Conservation (phyloP, 371 early-diverging fungal species). For the Umbelopsis sp. region DNA sequence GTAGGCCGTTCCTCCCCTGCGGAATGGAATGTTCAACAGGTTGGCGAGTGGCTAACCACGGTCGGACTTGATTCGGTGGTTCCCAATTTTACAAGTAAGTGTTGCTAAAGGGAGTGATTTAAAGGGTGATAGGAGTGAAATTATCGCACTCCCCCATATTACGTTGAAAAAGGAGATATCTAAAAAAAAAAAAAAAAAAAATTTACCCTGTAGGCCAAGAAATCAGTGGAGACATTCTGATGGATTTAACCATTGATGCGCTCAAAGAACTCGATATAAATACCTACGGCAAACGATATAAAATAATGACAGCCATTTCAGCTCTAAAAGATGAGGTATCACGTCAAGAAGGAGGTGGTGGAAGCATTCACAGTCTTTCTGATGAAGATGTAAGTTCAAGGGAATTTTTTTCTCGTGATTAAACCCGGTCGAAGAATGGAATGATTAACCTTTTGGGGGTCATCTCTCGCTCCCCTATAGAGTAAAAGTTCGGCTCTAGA, state of each 20-base stretch:
- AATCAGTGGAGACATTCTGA: constrained; percentile 70
- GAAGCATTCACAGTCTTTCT: constrained; percentile 13
- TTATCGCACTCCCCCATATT: background rate
- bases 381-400: constrained; percentile 23
- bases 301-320: constrained; percentile 66
- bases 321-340: constrained; percentile 44
- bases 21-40: constrained; percentile 64
- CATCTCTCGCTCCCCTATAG: background rate
- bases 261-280: constrained; percentile 71
- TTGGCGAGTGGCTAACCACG: constrained; percentile 61
- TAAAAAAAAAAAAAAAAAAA: constrained; percentile 9
- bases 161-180: background rate
- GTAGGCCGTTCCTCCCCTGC: constrained; percentile 31
- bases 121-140: constrained; percentile 15
- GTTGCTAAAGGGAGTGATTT: constrained; percentile 2
- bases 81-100: constrained; percentile 62
- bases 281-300: constrained; percentile 72
- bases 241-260: constrained; percentile 63
- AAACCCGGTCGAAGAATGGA: constrained; percentile 14
- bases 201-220: constrained; percentile 55
- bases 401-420: background rate
- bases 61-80: constrained; percentile 59
- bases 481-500: constrained; percentile 16
- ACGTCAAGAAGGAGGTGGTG: constrained; percentile 10
- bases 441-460: background rate